These are phyloP conservation scores for Pseudopithomyces chartarum DNA, from an alignment of 2,329 filamentous ascomycete species.

Conservation along the genomic window DNA sequence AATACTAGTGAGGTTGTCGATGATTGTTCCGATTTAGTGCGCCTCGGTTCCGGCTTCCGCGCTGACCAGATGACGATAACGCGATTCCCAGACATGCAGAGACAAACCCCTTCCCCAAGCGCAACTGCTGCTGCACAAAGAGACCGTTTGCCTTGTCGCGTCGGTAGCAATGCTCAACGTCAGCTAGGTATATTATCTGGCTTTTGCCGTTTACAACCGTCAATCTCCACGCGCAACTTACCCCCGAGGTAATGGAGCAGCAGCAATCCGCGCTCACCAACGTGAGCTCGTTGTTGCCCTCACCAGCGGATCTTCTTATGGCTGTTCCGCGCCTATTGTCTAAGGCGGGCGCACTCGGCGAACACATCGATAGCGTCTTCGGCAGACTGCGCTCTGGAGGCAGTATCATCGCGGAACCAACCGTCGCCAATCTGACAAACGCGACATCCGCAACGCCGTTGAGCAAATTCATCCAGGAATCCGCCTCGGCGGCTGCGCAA, in stretches of 20 bases:
- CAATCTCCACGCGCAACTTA: not conserved
- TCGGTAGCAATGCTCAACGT: slow-evolving; percentile 3
- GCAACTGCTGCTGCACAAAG: not conserved
- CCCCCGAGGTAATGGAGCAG: slow-evolving; percentile 25
- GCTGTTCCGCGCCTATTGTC: slow-evolving; percentile 73
- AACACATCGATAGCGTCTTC: slow-evolving; percentile 62
- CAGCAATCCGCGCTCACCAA: slow-evolving; percentile 33
- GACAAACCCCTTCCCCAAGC: not conserved
- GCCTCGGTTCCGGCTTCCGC: slow-evolving; percentile 7
- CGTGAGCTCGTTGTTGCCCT: slow-evolving; percentile 54
- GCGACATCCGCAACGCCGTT: slow-evolving; percentile 45
- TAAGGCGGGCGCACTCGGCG: slow-evolving; percentile 68
- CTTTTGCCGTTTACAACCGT: not conserved
- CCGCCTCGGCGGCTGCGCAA: slow-evolving; percentile 49
- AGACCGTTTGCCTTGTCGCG: not conserved
- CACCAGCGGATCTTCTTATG: slow-evolving; percentile 70
- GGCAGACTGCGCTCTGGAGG: slow-evolving; percentile 59
- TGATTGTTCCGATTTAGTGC: not conserved
- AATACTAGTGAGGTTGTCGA: too few relatives aligned
- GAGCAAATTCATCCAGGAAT: slow-evolving; percentile 49
- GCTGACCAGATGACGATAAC: slow-evolving; percentile 1
- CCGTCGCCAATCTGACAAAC: slow-evolving; percentile 52
- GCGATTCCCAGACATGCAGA: not conserved
- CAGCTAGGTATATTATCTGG: not conserved
- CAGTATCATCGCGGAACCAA: slow-evolving; percentile 64